Evolutionary conservation across 1,284 basidiomycete species (phyloP), one percentile per base, ranked within the genome.

Genomic region (Apiotrichum laibachii): DNA sequence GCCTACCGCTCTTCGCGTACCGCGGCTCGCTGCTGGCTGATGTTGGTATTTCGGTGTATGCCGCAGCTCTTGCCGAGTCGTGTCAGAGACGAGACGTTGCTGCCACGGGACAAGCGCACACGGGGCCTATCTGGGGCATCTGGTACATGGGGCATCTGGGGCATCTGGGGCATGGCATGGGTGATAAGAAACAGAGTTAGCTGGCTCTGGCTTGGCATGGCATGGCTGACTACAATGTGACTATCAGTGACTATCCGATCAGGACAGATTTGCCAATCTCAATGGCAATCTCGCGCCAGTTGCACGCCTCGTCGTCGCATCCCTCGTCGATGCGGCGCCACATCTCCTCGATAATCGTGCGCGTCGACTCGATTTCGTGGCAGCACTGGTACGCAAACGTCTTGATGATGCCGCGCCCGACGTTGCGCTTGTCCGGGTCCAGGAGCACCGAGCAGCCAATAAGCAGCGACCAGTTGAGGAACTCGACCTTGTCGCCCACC

Each of bases 401-500:
- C 49, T 66, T 66, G 48, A 73, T 55, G 16, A 76, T 60, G 11
- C 62, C 64, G 21, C 67, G 60, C 5, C 65, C 68, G 2, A 52
- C 50, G 39, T 69, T 58, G 34, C 74, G 68, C 50, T 65, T 59
- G 19, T 51, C 53, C 2, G 57, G 50, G 40, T 61, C 57, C 13
- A 65, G 51, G 5, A 71, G 47, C 19, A 68, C 68, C 6, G 65
- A 67, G 50, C 65, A 66, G 1, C 71, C 67, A n/a, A 73, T 66
- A 40, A 74, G 53, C 11, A 74, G 60, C 3, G 65, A 57, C 72
- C 72, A 76, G 63, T 72, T 76, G 53, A 76, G 63, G 49, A 67
- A 73, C 63, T 76, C 74, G 34, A 73, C 64, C 59, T 76, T 76
- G 60, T 72, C 72, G 2, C 72, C 71, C 3, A 67, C 70, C 21